Conservation (phyloP, 441 rosid genomes). For the Breynia disticha region DNA sequence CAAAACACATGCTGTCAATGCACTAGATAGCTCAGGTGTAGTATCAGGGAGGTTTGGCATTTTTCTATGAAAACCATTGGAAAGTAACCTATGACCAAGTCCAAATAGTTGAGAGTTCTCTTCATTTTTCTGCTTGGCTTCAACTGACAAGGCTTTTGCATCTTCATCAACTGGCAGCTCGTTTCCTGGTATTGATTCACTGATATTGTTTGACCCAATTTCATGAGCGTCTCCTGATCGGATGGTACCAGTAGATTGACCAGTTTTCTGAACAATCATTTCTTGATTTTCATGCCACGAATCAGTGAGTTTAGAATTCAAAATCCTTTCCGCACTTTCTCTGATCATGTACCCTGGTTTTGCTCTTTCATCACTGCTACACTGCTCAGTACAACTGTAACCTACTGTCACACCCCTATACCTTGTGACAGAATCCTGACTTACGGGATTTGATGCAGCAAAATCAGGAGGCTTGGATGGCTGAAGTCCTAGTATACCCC, state of each 20-base stretch:
- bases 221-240: slow-evolving; percentile 20
- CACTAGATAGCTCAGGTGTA: slow-evolving; percentile 29
- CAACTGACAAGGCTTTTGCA: slow-evolving; percentile 21
- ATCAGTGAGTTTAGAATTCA: slow-evolving; percentile 23
- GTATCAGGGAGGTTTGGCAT: slow-evolving; percentile 32
- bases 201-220: slow-evolving; percentile 15
- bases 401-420: slow-evolving; percentile 13
- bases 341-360: slow-evolving; percentile 23
- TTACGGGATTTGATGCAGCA: slow-evolving; percentile 31
- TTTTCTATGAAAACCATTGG: slow-evolving; percentile 47
- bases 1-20: slow-evolving; percentile 22
- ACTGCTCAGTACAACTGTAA: slow-evolving; percentile 11
- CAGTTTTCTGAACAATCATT: slow-evolving; percentile 18
- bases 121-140: slow-evolving; percentile 26
- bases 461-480: slow-evolving; percentile 90
- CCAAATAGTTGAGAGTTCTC: slow-evolving; percentile 46
- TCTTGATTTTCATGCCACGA: slow-evolving; percentile 23
- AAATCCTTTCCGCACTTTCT: slow-evolving; percentile 20
- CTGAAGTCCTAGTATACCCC: slow-evolving; percentile 78
- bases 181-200: slow-evolving; percentile 22
- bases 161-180: slow-evolving; percentile 24
- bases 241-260: slow-evolving; percentile 12
- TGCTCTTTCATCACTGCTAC: slow-evolving; percentile 17
- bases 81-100: slow-evolving; percentile 52
- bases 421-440: slow-evolving; percentile 18